These are phyloP conservation scores for Calamus simplicifolius DNA, from an alignment of 176 grass and related monocot genomes.

Conservation along the genomic window DNA sequence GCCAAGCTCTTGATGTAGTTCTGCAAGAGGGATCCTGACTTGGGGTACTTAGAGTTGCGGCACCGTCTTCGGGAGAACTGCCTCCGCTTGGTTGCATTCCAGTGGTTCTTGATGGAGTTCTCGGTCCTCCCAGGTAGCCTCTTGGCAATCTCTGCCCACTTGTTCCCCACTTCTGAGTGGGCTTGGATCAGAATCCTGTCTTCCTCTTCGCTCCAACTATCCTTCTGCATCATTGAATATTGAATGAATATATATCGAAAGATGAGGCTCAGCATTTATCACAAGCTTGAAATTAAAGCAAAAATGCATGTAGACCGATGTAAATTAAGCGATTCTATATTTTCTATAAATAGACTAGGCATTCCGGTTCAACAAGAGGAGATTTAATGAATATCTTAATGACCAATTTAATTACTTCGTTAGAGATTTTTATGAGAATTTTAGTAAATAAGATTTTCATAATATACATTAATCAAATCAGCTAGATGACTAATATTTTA, in stretches of 20 bases:
- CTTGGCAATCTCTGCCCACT: conserved; percentile 96
- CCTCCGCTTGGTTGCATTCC: conserved; percentile 88
- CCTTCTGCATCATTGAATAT: conserved; percentile 63
- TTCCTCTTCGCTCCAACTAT: conserved; percentile 84
- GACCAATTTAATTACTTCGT: no score
- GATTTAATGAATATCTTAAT: no score
- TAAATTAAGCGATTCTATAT: no score
- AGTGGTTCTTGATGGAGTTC: conserved; percentile 94
- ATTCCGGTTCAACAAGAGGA: no score
- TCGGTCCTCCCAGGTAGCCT: conserved; percentile 77
- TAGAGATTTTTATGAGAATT: no score
- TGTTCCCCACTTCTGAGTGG: conserved; percentile 86
- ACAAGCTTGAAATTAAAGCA: no score
- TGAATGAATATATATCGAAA: no score
- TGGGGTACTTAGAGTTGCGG: conserved; percentile 40
- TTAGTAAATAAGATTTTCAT: no score
- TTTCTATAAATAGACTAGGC: no score
- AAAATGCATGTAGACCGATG: no score
- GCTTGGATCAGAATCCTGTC: conserved; percentile 76
- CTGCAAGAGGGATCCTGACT: conserved; percentile 56
- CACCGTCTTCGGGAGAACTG: conserved; percentile 46
- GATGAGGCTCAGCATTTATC: background rate
- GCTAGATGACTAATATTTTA: no score
- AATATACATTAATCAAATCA: no score
- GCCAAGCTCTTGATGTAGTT: conserved; percentile 80